These are phyloP conservation scores for Gaeumannomyces sp. DNA, from an alignment of 2,329 filamentous ascomycete species.

Conservation along the genomic window DNA sequence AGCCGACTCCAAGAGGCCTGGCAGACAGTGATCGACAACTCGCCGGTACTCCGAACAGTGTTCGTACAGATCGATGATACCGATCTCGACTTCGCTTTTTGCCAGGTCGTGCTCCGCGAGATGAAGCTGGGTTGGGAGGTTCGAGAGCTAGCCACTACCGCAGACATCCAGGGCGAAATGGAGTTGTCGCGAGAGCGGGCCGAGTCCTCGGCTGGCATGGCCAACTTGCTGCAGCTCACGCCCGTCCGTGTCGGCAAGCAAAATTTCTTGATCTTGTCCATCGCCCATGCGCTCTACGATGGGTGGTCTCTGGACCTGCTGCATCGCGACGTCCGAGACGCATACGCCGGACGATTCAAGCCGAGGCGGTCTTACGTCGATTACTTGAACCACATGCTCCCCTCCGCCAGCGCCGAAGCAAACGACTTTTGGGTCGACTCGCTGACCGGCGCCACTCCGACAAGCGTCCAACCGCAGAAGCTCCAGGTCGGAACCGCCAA, in stretches of 20 bases:
- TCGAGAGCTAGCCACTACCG: conserved; percentile 20
- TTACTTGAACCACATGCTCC: conserved; percentile 49
- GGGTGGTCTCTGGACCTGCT: conserved; percentile 75
- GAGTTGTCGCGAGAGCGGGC: conserved; percentile 32
- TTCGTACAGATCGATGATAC: conserved; percentile 64
- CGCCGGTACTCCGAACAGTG: conserved; percentile 68
- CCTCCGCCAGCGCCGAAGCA: conserved; percentile 35
- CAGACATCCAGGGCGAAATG: conserved; percentile 31
- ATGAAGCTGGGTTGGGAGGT: conserved; percentile 17
- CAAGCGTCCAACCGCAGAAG: conserved; percentile 28
- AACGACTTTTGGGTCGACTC: conserved; percentile 65
- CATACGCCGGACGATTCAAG: conserved; percentile 46
- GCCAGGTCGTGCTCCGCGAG: conserved; percentile 38
- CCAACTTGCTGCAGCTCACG: conserved; percentile 42
- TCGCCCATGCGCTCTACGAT: conserved; percentile 85
- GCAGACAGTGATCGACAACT: conserved; percentile 47
- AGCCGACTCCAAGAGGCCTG: conserved; percentile 55
- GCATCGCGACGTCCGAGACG: conserved; percentile 61
- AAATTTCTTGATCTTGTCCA: conserved; percentile 55
- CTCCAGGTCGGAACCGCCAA: background rate
- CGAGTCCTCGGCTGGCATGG: conserved; percentile 25
- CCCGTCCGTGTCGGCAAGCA: conserved; percentile 29
- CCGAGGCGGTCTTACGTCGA: conserved; percentile 41
- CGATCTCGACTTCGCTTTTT: conserved; percentile 42
- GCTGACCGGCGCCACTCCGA: conserved; percentile 45